Conservation (phyloP, 225 moss, liverwort and hornwort species). For the Antitrichia curtipendula region DNA sequence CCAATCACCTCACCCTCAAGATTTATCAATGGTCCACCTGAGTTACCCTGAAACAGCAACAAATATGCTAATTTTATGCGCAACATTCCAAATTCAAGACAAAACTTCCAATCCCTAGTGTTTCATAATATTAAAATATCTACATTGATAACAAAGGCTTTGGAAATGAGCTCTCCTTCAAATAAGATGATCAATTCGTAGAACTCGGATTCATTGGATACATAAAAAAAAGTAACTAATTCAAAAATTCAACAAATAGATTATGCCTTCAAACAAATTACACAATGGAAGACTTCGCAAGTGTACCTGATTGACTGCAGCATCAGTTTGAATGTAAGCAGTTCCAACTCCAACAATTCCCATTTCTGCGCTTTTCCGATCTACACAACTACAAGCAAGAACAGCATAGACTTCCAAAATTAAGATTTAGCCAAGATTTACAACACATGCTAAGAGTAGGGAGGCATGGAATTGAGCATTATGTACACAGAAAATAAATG, state of each 20-base stretch:
- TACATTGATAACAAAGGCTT: not conserved
- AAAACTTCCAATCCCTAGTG: not conserved
- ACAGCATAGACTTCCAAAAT: not conserved
- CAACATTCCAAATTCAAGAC: not conserved
- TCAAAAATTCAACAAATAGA: not conserved
- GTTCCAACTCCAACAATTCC: constrained; percentile 71
- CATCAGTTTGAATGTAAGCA: constrained; percentile 84
- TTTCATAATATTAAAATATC: not conserved
- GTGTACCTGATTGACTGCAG: constrained; percentile 81
- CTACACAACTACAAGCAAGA: constrained; percentile 56
- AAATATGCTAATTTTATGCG: not conserved
- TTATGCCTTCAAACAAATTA: not conserved
- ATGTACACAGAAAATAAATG: not conserved
- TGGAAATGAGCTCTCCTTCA: not conserved
- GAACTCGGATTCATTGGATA: not conserved
- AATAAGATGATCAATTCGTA: not conserved
- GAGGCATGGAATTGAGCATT: not conserved
- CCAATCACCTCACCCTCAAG: constrained; percentile 94
- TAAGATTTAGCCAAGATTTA: not conserved
- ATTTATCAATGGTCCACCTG: constrained; percentile 82
- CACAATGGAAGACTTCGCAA: not conserved
- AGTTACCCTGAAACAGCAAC: constrained; percentile 55
- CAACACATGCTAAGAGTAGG: not conserved
- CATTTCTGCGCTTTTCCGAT: constrained; percentile 83
- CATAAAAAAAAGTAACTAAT: not conserved